These are phyloP conservation scores for Paraglomus brasilianum DNA, from an alignment of 192 early-diverging fungal species.

Conservation along the genomic window DNA sequence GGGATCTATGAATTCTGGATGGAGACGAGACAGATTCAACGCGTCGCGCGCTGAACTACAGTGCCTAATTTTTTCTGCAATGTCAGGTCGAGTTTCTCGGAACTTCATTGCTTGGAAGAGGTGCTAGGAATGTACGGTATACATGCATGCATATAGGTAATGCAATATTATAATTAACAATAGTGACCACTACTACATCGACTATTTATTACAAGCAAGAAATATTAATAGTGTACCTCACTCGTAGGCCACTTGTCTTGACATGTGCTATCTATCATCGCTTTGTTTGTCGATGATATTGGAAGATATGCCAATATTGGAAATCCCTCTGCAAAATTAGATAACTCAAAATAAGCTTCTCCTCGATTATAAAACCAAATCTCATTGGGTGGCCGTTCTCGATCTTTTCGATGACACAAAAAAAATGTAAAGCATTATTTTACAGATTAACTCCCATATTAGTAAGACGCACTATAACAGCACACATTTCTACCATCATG, in stretches of 20 bases:
- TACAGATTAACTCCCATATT: no score
- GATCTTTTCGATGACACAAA: no score
- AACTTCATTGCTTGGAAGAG: conserved; percentile 35
- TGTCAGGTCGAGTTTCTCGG: neutral
- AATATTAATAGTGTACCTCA: neutral
- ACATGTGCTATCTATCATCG: neutral
- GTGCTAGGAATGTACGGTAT: neutral
- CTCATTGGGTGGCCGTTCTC: neutral
- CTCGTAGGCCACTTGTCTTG: conserved; percentile 26
- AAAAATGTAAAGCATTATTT: no score
- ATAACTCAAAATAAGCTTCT: conserved; percentile 29
- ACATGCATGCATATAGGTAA: no score
- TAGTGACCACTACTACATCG: no score
- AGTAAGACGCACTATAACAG: no score
- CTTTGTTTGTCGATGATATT: neutral
- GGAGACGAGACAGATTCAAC: conserved; percentile 28
- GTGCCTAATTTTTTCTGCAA: conserved; percentile 11
- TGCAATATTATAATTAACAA: no score
- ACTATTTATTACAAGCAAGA: no score
- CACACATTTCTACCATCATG: no score
- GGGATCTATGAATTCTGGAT: conserved; percentile 26
- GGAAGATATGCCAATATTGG: conserved; percentile 13
- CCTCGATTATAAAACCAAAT: conserved; percentile 36
- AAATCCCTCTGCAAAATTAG: conserved; percentile 32
- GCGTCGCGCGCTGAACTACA: conserved; percentile 28